A percentile compares a stretch with the other conserved stretches of the same genome.
Conservation (phyloP, 2,329 filamentous ascomycete genomes). For the Botrytis fragariae region DNA sequence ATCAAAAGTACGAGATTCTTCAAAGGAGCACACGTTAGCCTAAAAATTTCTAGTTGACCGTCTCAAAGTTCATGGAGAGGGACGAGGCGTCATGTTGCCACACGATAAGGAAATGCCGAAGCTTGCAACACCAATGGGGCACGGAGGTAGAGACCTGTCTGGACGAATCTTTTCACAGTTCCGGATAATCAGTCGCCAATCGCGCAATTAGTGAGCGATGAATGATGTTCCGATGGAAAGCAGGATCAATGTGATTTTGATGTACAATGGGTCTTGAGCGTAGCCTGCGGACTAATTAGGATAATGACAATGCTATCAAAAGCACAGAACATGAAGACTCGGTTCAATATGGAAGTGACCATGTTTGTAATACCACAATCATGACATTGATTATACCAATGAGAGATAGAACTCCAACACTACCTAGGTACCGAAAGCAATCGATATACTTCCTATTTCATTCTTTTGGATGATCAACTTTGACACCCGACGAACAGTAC, state of each 20-base stretch:
- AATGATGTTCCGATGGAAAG: too few relatives aligned
- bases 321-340: not conserved
- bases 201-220: too few relatives aligned
- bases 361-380: not conserved
- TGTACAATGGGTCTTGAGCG: not conserved
- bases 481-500: not conserved
- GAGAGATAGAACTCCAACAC: not conserved
- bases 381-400: not conserved
- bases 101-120: not conserved
- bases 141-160: not conserved
- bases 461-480: fast-evolving
- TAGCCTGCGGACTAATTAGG: not conserved
- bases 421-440: not conserved
- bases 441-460: too few relatives aligned
- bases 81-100: not conserved
- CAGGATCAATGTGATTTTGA: not conserved
- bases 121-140: not conserved
- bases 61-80: not conserved
- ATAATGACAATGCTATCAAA: not conserved
- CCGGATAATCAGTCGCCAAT: not conserved
- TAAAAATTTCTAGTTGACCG: not conserved
- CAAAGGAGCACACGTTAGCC: not conserved
- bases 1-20: not conserved
- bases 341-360: not conserved
- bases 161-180: not conserved